phyloP scores from a whole-genome alignment of 2,329 filamentous ascomycete genomes.

The Aspergillus piperis region DNA sequence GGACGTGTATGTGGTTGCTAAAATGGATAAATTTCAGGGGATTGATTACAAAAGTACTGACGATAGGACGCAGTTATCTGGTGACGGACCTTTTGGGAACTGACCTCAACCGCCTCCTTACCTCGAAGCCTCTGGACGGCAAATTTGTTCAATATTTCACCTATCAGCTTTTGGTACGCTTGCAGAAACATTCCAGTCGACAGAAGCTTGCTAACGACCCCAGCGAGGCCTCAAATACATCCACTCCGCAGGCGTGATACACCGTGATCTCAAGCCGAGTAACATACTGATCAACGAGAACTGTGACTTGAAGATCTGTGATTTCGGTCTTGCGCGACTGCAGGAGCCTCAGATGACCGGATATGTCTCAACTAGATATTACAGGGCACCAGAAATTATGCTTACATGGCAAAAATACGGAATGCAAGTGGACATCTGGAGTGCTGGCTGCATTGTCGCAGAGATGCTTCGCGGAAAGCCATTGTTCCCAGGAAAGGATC shows the following conservation, averaged over 20 bases:
- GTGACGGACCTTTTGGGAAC: constrained; percentile 96
- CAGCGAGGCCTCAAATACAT: constrained; percentile 98
- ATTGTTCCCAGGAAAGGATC: constrained; percentile 96
- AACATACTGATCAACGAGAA: constrained; percentile 99
- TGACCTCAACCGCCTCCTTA: constrained; percentile 90
- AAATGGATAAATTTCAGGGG: constrained; percentile 30
- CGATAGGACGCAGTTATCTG: constrained; percentile 69
- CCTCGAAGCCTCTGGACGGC: constrained; percentile 92
- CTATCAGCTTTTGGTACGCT: constrained; percentile 88
- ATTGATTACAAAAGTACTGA: not conserved
- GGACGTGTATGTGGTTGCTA: constrained; percentile 71
- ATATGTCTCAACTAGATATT: constrained; percentile 98
- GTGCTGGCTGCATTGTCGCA: constrained; percentile 97
- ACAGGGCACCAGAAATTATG: constrained; percentile 98
- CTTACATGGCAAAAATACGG: constrained; percentile 99
- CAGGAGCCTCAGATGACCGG: constrained; percentile 99
- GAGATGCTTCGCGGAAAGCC: constrained; percentile 99
- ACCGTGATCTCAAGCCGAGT: constrained; percentile 95
- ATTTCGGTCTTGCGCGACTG: constrained; percentile 94
- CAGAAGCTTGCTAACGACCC: not conserved
- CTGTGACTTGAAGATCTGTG: constrained; percentile 98
- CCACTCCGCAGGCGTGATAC: constrained; percentile 95
- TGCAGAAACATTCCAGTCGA: too few relatives aligned
- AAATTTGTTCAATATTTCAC: constrained; percentile 99
- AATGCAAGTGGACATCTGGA: constrained; percentile 98